Base-by-base conservation (phyloP, 1,284 basidiomycete species). In the Gomphus bonarii region DNA sequence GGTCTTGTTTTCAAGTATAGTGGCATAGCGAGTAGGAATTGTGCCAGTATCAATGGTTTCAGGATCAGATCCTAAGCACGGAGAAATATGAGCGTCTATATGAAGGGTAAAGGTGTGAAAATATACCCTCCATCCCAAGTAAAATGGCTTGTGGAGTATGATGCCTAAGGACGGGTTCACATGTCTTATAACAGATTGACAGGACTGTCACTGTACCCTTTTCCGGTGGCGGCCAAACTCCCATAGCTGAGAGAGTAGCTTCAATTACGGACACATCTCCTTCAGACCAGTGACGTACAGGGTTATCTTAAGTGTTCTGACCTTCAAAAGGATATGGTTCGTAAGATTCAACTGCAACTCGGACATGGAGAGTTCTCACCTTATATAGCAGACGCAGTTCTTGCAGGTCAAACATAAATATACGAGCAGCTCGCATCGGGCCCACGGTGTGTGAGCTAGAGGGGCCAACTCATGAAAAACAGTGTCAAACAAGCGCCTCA, bases 91-190 rank as follows among this genome's bases (percentile, higher is more conserved):
- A 51, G 36, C 18, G 16, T 33, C 25, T 25, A 22, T 48, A 55
- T 3, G 38, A 16, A n/a, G 18, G 33, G 16, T 16, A 20, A 54
- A 58, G 16, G 30, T 44, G 22, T 30, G 7, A 42, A 73, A 66
- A 61, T 58, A 64, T 67, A 73, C 88, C 92, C 79, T 95, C 91
- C 30, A 97, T 75, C 10, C 94, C 94, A 25, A 95, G 81, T 43
- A 97, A 79, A 61, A 97, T 84, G 2, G 94, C 93, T 70, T 95
- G 90, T 0, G 94, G 94, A 0, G 94, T 97, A 72, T 95, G 91
- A 70, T 97, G 95, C 1, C 92, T 93, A 65, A 61, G 0, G 48
- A 43, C 14, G 33, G 6, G 14, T 36, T 43, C 7, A 18, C 22
- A 60, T 35, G 25, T 54, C 47, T 1, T 22, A 12, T 12, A 22